phyloP scores from a whole-genome alignment of 345 rosid genomes.

The Anastatica hierochuntica region DNA sequence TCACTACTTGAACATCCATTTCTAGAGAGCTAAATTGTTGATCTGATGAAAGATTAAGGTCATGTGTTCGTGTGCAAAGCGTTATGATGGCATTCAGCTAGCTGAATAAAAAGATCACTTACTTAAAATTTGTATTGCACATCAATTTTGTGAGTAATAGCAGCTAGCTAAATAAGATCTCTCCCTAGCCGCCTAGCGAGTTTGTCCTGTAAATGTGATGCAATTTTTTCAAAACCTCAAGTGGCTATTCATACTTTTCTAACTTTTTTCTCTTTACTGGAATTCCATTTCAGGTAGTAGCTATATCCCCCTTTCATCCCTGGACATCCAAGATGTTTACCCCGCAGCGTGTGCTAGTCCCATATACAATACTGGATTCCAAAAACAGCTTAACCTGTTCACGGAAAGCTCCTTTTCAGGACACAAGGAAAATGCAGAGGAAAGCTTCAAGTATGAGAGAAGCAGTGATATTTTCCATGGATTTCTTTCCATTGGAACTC shows the following conservation, averaged over 20 bases:
- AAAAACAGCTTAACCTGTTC: conserved; percentile 29
- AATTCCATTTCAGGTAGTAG: conserved; percentile 47
- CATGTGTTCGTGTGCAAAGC: conserved; percentile 12
- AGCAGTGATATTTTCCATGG: conserved; percentile 59
- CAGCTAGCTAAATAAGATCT: background rate
- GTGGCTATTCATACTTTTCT: background rate
- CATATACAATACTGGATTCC: conserved; percentile 28
- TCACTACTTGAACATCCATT: conserved; percentile 7
- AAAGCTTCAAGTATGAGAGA: conserved; percentile 28
- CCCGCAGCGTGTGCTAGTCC: conserved; percentile 34
- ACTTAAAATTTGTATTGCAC: conserved; percentile 3
- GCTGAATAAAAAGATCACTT: background rate
- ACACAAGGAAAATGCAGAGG: conserved; percentile 21
- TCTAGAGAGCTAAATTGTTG: background rate
- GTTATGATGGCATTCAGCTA: background rate
- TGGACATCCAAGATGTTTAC: conserved; percentile 34
- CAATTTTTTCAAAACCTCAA: background rate
- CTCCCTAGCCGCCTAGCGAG: conserved; percentile 1
- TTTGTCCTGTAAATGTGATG: no score
- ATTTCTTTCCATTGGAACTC: conserved; percentile 83
- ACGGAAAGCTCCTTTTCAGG: conserved; percentile 32
- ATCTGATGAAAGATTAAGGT: conserved; percentile 14
- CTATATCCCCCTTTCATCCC: conserved; percentile 44
- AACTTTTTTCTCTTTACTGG: conserved; percentile 8
- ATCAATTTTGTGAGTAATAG: background rate